phyloP scores from a whole-genome alignment of 768 basidiomycete species.

The Xerocomus potaroensis region DNA sequence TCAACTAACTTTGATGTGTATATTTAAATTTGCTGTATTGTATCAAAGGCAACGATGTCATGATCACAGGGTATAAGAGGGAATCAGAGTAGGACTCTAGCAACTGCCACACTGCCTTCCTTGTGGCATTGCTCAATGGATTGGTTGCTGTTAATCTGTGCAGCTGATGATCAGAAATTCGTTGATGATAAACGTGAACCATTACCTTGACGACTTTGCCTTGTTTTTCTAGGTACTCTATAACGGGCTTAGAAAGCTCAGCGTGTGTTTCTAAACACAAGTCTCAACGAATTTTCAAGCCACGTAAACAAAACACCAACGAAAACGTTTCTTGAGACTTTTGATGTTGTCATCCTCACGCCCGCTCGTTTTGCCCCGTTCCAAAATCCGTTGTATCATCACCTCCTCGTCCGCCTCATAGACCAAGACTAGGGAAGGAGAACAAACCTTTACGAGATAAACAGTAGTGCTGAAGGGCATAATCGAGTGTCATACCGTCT shows the following conservation, averaged over 20 bases:
- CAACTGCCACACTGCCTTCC: slow-evolving; percentile 52
- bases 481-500: slow-evolving; percentile 50
- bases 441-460: slow-evolving; percentile 58
- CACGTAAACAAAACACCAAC: slow-evolving; percentile 41
- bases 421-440: slow-evolving; percentile 76
- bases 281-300: neutral
- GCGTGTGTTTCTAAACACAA: slow-evolving; percentile 66
- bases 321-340: slow-evolving; percentile 95
- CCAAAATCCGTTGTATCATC: slow-evolving; percentile 80
- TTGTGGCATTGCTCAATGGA: slow-evolving; percentile 69
- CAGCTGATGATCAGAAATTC: neutral
- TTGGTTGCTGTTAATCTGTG: slow-evolving; percentile 69
- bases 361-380: slow-evolving; percentile 90
- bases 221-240: slow-evolving; percentile 66
- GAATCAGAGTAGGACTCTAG: slow-evolving; percentile 38
- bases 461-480: neutral
- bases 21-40: slow-evolving; percentile 26
- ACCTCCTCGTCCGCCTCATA: slow-evolving; percentile 84
- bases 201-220: slow-evolving; percentile 76
- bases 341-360: slow-evolving; percentile 93
- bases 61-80: slow-evolving; percentile 5
- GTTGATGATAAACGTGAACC: neutral
- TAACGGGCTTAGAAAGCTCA: slow-evolving; percentile 89
- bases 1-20: slow-evolving; percentile 43
- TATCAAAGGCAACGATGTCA: slow-evolving; percentile 1